Evolutionary conservation across 1,284 basidiomycete species (phyloP), one percentile per base, ranked within the genome.

Genomic region (Apiotrichum laibachii): DNA sequence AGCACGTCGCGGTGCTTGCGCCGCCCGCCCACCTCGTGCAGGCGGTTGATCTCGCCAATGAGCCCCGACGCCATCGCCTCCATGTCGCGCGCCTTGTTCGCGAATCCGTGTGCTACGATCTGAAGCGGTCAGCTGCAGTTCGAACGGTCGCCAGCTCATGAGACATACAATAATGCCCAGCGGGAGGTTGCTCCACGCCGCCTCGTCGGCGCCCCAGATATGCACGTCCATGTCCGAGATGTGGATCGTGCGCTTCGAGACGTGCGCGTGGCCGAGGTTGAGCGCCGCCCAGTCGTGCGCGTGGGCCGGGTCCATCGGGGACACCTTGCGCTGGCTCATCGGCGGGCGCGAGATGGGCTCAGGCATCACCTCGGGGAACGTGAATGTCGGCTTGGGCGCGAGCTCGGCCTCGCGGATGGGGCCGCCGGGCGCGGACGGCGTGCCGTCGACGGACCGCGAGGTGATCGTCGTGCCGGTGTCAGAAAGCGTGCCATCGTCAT

Each of bases 61-160:
- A 77, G 53, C 4, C 72, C 75, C 34, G 67, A 55, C 7, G 60
- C 59, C 73, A 75, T 71, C 49, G 70, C 63, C 54, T 73, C 68
- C 58, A 70, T 63, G 40, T 63, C 56, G 13, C 56, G 56, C 8
- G 62, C 62, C 44, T 63, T 60, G 59, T 63, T 63, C 16, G 59
- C 59, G 47, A 56, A 60, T 2, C 62, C 62, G 53, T 63, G 62
- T 11, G 62, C 42, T n/a, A 63, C 48, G 11, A 63, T 50, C 59
- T 63, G 51, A 9, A n/a, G 44, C 55, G 56, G 5, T 5, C 16
- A n/a, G 5, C 5, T 18, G 44, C 9, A 19, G 5, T 5, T 15
- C 7, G 16, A 10, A 22, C 7, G 5, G 21, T 6, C n/a, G 15
- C n/a, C 43, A 19, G 5, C 19, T 8, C 8, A 35, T 8, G 34